Conservation (phyloP, 2,329 filamentous ascomycete species). For the Fusarium mexicanum region DNA sequence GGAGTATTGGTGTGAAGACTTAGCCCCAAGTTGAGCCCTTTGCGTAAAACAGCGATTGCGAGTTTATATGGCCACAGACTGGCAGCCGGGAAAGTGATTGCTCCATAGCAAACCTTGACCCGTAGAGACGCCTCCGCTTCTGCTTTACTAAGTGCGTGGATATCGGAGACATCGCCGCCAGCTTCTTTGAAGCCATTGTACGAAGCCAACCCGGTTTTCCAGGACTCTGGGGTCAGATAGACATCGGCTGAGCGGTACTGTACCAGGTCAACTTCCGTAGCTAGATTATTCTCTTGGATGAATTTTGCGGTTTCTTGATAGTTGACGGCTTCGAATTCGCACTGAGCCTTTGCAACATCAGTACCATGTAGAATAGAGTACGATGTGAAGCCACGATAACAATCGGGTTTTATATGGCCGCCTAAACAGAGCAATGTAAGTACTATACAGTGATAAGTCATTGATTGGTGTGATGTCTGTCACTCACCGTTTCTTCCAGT, state of each 20-base stretch:
- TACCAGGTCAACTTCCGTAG: not conserved
- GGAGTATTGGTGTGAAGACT: not conserved
- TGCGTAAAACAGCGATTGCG: not conserved
- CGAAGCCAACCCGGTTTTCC: not conserved
- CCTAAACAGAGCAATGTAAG: not conserved
- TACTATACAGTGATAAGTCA: too few species aligned
- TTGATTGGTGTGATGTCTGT: not conserved
- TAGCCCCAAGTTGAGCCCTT: not conserved
- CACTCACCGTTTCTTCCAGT: not conserved
- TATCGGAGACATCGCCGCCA: not conserved
- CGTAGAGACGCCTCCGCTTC: not conserved
- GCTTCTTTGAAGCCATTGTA: not conserved
- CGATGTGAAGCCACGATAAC: not conserved
- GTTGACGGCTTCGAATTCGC: not conserved
- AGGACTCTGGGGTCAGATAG: not conserved
- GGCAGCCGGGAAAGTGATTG: not conserved
- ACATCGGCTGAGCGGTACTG: not conserved
- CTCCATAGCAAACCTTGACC: not conserved
- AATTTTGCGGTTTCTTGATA: not conserved
- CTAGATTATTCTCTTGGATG: not conserved
- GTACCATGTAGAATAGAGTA: not conserved
- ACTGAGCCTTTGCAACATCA: not conserved
- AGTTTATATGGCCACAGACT: not conserved
- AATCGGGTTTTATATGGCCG: not conserved
- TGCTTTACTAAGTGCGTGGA: not conserved